phyloP scores from a whole-genome alignment of 768 basidiomycete genomes.

The Suillus brevipes region DNA sequence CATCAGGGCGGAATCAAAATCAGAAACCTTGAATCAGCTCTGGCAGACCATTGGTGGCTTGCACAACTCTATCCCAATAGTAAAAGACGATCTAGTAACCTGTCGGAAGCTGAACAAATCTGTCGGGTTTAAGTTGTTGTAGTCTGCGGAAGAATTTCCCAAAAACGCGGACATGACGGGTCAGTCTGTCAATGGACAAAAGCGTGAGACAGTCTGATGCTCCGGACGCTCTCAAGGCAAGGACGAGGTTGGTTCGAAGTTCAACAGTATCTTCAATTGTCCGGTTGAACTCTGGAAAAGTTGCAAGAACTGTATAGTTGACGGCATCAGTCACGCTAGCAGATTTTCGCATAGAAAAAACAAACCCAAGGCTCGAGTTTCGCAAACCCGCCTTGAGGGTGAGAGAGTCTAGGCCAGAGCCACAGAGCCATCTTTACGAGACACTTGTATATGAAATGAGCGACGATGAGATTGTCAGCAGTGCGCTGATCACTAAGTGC shows the following conservation, averaged over 20 bases:
- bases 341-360: constrained; percentile 8
- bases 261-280: constrained; percentile 57
- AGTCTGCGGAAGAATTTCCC: constrained; percentile 81
- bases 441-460: constrained; percentile 75
- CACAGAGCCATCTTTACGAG: constrained; percentile 69
- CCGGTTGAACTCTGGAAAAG: constrained; percentile 60
- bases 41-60: constrained; percentile 58
- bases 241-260: constrained; percentile 55
- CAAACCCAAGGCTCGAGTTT: constrained; percentile 56
- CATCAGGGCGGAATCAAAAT: neutral
- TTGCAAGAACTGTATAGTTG: constrained; percentile 49
- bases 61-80: constrained; percentile 79
- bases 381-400: constrained; percentile 42
- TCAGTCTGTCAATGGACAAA: constrained; percentile 55
- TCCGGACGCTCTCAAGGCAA: constrained; percentile 40
- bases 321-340: constrained; percentile 3
- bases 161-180: constrained; percentile 67
- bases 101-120: constrained; percentile 62
- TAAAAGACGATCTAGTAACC: constrained; percentile 71
- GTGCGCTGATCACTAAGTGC: constrained; percentile 40
- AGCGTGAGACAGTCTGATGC: constrained; percentile 37
- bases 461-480: constrained; percentile 50
- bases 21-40: constrained; percentile 58
- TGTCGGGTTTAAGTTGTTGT: constrained; percentile 57
- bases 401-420: constrained; percentile 61